A percentile compares a stretch with the other conserved stretches of the same genome.
These are phyloP conservation scores for Lichtheimia corymbifera DNA, from an alignment of 371 early-diverging fungal genomes.

Conservation along the genomic window DNA sequence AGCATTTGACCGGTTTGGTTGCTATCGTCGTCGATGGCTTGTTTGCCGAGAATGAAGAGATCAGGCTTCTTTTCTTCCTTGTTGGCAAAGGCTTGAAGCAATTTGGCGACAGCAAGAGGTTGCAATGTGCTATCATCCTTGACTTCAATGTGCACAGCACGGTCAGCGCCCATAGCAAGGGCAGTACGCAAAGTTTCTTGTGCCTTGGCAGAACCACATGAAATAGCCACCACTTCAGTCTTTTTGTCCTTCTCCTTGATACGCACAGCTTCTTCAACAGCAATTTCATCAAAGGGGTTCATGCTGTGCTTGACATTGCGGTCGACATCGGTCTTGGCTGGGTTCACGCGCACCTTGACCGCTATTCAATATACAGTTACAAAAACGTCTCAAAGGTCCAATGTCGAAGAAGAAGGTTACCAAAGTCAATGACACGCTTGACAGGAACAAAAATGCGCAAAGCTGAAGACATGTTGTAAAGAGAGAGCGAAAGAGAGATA, in stretches of 20 bases:
- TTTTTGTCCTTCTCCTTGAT: constrained; percentile 83
- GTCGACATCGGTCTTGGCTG: constrained; percentile 89
- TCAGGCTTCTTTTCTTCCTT: constrained; percentile 88
- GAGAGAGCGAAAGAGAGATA: constrained; percentile 29
- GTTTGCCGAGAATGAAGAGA: constrained; percentile 95
- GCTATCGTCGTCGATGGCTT: constrained; percentile 98
- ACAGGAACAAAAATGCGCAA: constrained; percentile 88
- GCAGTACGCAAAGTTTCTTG: constrained; percentile 96
- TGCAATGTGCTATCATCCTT: constrained; percentile 73
- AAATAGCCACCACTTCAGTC: constrained; percentile 85
- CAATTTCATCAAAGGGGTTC: constrained; percentile 99
- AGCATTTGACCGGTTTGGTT: constrained; percentile 99
- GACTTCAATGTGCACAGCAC: constrained; percentile 93
- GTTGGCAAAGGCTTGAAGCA: constrained; percentile 83
- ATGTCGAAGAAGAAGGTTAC: constrained; percentile 23
- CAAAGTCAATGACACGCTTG: constrained; percentile 98
- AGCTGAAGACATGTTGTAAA: constrained; percentile 54
- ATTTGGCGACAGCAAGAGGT: constrained; percentile 91
- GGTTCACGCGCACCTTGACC: constrained; percentile 96
- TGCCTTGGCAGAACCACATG: constrained; percentile 88
- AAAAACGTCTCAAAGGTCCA: neutral
- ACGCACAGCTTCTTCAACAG: constrained; percentile 94
- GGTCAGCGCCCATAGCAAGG: constrained; percentile 98
- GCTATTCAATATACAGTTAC: constrained; percentile 34
- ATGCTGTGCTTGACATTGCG: constrained; percentile 97